A percentile compares a stretch with the other conserved stretches of the same genome.
phyloP scores from a whole-genome alignment of 2,329 filamentous ascomycete species.

The Emmonsia crescens region DNA sequence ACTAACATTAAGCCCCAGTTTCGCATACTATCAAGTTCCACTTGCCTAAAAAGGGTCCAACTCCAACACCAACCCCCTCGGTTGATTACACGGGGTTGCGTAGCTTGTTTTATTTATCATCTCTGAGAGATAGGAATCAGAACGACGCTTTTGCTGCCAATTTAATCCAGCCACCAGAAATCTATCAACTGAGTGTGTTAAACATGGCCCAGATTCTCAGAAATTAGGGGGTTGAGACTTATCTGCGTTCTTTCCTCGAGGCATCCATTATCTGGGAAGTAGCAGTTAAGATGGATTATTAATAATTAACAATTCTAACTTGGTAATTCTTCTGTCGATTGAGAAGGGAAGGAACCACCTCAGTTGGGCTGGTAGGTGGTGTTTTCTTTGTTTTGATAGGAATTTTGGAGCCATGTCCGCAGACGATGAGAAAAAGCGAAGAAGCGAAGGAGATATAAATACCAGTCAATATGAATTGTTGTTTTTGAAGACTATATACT shows the following conservation, averaged over 20 bases:
- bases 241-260: background rate
- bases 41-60: background rate
- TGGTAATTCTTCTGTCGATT: background rate
- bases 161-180: background rate
- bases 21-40: background rate
- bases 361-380: background rate
- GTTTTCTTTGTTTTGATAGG: background rate
- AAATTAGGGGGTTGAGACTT: background rate
- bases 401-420: background rate
- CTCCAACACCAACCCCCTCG: background rate
- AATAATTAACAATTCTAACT: background rate
- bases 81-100: background rate
- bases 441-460: too few relatives aligned
- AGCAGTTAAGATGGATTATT: too few relatives aligned
- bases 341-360: background rate
- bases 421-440: background rate
- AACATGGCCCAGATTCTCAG: background rate
- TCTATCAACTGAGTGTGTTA: background rate
- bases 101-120: background rate
- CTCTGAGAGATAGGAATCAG: background rate
- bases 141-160: background rate
- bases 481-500: background rate
- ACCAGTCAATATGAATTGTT: background rate
- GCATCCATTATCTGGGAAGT: background rate
- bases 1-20: background rate